Percentiles rank a stretch among this genome's conserved stretches.
phyloP scores from a whole-genome alignment of 768 basidiomycete genomes.

The Podaxis sp. region DNA sequence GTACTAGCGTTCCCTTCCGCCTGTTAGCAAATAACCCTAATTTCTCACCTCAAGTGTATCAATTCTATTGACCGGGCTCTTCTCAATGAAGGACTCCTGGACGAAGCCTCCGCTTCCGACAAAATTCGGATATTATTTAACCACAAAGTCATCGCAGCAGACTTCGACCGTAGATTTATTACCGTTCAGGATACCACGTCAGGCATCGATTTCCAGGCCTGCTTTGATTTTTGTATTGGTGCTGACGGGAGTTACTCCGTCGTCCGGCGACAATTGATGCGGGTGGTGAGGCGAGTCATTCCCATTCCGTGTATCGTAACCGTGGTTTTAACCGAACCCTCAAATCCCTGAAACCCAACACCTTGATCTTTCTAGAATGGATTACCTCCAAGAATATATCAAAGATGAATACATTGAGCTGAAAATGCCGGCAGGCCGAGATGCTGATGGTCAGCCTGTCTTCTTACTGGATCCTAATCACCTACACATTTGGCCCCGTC shows the following conservation, averaged over 20 bases:
- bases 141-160: slow-evolving; percentile 74
- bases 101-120: slow-evolving; percentile 62
- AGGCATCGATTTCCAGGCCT: slow-evolving; percentile 41
- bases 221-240: slow-evolving; percentile 84
- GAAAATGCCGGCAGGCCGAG: slow-evolving; percentile 83
- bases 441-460: slow-evolving; percentile 55
- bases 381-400: slow-evolving; percentile 94
- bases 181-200: slow-evolving; percentile 46
- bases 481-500: slow-evolving; percentile 98
- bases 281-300: slow-evolving; percentile 73
- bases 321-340: background rate
- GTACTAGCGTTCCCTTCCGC: slow-evolving; percentile 9
- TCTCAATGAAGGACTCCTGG: slow-evolving; percentile 83
- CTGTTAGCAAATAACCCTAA: slow-evolving; percentile 19
- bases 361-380: slow-evolving; percentile 62
- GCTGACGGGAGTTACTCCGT: slow-evolving; percentile 94
- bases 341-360: slow-evolving; percentile 31
- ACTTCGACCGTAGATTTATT: slow-evolving; percentile 69
- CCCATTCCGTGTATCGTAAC: background rate
- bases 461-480: slow-evolving; percentile 93
- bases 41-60: slow-evolving; percentile 65
- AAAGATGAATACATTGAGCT: slow-evolving; percentile 96
- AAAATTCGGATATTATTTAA: slow-evolving; percentile 75
- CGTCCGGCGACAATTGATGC: slow-evolving; percentile 93
- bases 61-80: slow-evolving; percentile 90